Evolutionary conservation across 1,284 basidiomycete species (phyloP).

Genomic region (Puccinia hordei): DNA sequence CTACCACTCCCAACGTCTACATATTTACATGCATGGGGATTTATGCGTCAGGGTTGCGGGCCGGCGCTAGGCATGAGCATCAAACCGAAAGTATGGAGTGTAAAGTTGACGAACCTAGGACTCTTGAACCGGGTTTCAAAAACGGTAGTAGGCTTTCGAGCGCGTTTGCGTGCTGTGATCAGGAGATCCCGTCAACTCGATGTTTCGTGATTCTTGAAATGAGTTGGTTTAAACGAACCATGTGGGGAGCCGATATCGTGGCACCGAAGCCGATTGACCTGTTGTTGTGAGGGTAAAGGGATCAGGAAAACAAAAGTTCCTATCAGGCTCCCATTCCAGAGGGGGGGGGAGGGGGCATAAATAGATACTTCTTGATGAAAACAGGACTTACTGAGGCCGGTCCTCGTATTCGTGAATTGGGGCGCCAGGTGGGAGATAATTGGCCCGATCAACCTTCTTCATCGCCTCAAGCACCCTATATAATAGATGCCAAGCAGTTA

Average conservation of each 20-base stretch:
- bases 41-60: background rate
- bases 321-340: constrained; percentile 69
- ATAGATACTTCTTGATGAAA: constrained; percentile 59
- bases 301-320: constrained; percentile 53
- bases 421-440: constrained; percentile 31
- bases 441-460: constrained; percentile 69
- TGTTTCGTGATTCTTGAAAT: background rate
- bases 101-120: constrained; percentile 74
- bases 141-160: constrained; percentile 72
- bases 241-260: constrained; percentile 87
- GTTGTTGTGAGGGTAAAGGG: constrained; percentile 28
- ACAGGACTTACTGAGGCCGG: constrained; percentile 27
- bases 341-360: constrained; percentile 79
- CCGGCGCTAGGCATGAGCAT: background rate
- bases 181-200: constrained; percentile 49
- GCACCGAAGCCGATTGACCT: constrained; percentile 76
- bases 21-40: too few species aligned
- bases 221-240: constrained; percentile 63
- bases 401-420: constrained; percentile 29
- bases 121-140: constrained; percentile 70
- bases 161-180: constrained; percentile 74
- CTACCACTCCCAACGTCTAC: constrained; percentile 48
- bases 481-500: background rate
- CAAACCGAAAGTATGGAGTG: background rate
- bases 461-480: constrained; percentile 66